Base-by-base conservation (phyloP, 1,139 yeast genomes). In the Saccharomyces hybrid region DNA sequence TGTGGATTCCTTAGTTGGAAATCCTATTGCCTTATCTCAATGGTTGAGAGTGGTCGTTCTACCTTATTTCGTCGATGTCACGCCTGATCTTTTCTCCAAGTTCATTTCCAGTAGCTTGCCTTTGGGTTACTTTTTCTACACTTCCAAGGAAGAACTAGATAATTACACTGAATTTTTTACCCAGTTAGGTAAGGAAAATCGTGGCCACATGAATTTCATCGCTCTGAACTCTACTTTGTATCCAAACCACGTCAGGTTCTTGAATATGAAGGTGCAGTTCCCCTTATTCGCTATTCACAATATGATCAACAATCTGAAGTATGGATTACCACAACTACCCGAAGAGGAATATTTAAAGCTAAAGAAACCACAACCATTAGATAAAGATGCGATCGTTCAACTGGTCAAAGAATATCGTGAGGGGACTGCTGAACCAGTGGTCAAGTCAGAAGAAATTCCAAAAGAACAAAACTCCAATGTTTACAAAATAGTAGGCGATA, bases 221-320 rank as follows among this genome's bases (percentile, higher is more conserved):
- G 95, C 90, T 71, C 78, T 95, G 66, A 93, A 93, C 69, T 96
- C 96, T 57, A 69, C 76, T 58, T 75, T 77, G 66, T 93, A 75
- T 69, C 96, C 96, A 62, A 82, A 81, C 73, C 98, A 93, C 69
- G 96, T 97, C 55, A 86, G 82, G 68, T 82, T 84, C 71, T 80
- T 93, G 71, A 89, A 87, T 78, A 82, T 93, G 82, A 78, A 84
- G 73, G 86, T 85, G 70, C 78, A 84, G 66, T 85, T 88, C 80
- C 99, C 99, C 69, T 82, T 95, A 58, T 86, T 95, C 70, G 96
- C 85, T 53, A 86, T 93, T 62, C 97, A 91, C 74, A 87, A 89
- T 69, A 69, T 81, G 60, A 72, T 66, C 31, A 71, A 75, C 54
- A 87, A 88, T 77, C 78, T 79, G 73, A 93, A 91, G 77, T 93